phyloP scores from a whole-genome alignment of 1,284 basidiomycete species.

The Entoloma clypeatum region DNA sequence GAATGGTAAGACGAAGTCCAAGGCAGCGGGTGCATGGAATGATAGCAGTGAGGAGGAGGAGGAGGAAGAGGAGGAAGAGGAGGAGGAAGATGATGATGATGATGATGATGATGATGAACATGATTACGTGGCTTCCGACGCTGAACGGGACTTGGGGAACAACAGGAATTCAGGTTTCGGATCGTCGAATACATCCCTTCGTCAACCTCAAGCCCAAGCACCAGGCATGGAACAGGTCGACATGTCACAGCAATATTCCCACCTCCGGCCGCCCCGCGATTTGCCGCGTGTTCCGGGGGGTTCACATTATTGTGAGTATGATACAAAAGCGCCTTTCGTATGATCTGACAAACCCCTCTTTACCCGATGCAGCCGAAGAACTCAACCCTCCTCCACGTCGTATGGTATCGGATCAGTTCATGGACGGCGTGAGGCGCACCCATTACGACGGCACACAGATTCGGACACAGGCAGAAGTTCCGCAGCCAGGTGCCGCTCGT shows the following conservation, averaged over 20 bases:
- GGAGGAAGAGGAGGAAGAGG: conserved; percentile 76
- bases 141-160: conserved; percentile 37
- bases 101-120: conserved; percentile 80
- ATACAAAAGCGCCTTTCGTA: conserved; percentile 6
- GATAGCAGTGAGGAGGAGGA: conserved; percentile 79
- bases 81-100: conserved; percentile 76
- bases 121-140: conserved; percentile 70
- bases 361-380: conserved; percentile 27
- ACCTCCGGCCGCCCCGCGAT: conserved; percentile 40
- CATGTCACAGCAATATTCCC: conserved; percentile 26
- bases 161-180: conserved; percentile 26
- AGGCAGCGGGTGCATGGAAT: conserved; percentile 56
- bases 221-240: conserved; percentile 16
- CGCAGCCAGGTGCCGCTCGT: conserved; percentile 50
- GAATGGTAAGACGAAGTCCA: conserved; percentile 55
- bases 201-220: conserved; percentile 23
- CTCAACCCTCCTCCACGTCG: conserved; percentile 34
- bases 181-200: conserved; percentile 25
- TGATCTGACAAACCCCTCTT: conserved; percentile 9
- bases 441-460: conserved; percentile 44
- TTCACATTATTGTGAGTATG: conserved; percentile 28
- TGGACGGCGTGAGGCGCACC: conserved; percentile 42
- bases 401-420: conserved; percentile 43
- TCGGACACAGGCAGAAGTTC: conserved; percentile 49
- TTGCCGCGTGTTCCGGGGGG: conserved; percentile 43